These are phyloP conservation scores for Cadophora sp. DNA, from an alignment of 2,329 filamentous ascomycete species.

Conservation along the genomic window DNA sequence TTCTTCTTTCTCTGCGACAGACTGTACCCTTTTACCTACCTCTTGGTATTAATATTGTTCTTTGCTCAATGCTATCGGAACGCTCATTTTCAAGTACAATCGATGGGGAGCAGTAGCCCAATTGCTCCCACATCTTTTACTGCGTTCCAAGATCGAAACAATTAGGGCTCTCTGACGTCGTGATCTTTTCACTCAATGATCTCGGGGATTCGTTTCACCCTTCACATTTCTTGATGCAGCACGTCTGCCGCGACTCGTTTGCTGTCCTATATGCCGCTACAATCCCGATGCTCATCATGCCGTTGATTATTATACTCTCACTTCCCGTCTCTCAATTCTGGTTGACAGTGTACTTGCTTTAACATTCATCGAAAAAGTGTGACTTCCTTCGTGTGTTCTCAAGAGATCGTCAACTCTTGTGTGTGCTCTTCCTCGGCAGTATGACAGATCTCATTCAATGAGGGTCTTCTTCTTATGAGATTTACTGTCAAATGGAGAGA, in stretches of 20 bases:
- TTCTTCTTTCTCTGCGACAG: background rate
- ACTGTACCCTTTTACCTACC: background rate
- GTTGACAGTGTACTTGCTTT: background rate
- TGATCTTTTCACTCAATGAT: constrained; percentile 51
- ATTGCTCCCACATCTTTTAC: constrained; percentile 63
- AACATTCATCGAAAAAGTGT: background rate
- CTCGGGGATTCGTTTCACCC: constrained; percentile 69
- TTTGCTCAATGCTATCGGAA: constrained; percentile 42
- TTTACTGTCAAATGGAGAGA: too few relatives aligned
- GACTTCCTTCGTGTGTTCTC: background rate
- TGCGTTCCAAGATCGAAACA: constrained; percentile 58
- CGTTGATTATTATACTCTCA: background rate
- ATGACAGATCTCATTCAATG: too few relatives aligned
- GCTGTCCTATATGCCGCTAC: too few relatives aligned
- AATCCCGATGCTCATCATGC: too few relatives aligned
- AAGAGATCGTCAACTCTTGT: too few relatives aligned
- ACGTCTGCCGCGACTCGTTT: too few relatives aligned
- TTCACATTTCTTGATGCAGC: constrained; percentile 49
- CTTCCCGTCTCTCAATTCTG: background rate
- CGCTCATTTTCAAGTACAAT: constrained; percentile 50
- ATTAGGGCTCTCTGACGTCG: constrained; percentile 67
- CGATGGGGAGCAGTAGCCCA: constrained; percentile 58
- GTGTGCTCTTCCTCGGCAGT: too few relatives aligned
- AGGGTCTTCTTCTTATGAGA: too few relatives aligned
- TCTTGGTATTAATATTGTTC: background rate